Base-by-base conservation (phyloP, 164 flowering plant species). In the Brasenia schreberi region DNA sequence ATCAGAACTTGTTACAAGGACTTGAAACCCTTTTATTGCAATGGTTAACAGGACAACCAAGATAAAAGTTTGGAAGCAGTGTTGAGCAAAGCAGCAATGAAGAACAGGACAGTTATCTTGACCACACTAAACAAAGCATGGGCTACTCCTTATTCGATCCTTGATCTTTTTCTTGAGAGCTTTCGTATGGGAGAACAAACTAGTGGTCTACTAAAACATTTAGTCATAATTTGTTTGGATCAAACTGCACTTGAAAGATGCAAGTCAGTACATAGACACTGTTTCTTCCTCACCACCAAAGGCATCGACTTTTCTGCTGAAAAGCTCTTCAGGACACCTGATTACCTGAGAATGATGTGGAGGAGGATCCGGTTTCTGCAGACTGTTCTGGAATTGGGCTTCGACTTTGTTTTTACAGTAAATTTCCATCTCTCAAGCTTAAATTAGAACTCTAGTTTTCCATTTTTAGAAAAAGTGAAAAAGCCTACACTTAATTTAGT, bases 161-260 rank as follows among this genome's bases (percentile, higher is more conserved):
- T 79, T 9, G 81, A 83, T 64, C 77, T 83, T 61, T 77, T 83
- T 69, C 78, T 81, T 0, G 74, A 76, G 73, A 80, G 87, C 61
- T 77, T 81, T 59, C 63, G 44, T 1, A 67, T 78, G 19, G 83
- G 83, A 0, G 27, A 69, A 43, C 73, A 73, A 0, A 83, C 86
- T 17, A 19, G 67, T 39, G 42, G 10, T 18, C 70, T 81, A 7
- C 70, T 83, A 67, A 72, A 75, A 53, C 81, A 83, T 62, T 43
- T 83, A 18, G 61, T 81, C 1, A 74, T 83, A 19, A 73, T 78
- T 19, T 65, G 79, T 5, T 7, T 72, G 52, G 83, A 78, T 58
- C 61, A 59, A 18, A 67, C 67, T 44, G 78, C 83, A 0, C 71
- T 53, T 19, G 62, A 49, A 3, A 61, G 67, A 16, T 83, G 87